Percentiles rank a stretch among this genome's conserved stretches.
phyloP scores from a whole-genome alignment of 805 yeast species.

The Saturnispora hagleri region DNA sequence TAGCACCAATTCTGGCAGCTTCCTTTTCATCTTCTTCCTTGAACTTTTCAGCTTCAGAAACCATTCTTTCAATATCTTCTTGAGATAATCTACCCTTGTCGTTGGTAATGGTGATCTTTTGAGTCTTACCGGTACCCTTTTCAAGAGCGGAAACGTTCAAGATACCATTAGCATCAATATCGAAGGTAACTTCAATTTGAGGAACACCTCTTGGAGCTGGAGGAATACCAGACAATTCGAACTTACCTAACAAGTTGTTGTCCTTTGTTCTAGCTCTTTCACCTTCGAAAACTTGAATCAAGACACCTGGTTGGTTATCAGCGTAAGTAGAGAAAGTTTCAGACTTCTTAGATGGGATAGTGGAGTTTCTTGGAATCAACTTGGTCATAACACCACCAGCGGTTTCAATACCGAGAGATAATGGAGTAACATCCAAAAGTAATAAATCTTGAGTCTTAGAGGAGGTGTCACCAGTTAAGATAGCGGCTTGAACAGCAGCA shows the following conservation, averaged over 20 bases:
- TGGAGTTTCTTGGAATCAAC: constrained; percentile 65
- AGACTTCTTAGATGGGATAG: constrained; percentile 67
- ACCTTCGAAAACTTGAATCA: constrained; percentile 72
- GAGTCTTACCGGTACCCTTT: constrained; percentile 44
- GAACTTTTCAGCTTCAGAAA: constrained; percentile 53
- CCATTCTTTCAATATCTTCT: constrained; percentile 57
- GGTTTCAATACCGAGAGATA: constrained; percentile 76
- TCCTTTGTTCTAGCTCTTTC: constrained; percentile 72
- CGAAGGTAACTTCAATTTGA: constrained; percentile 68
- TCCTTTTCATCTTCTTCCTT: constrained; percentile 55
- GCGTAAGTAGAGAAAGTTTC: constrained; percentile 75
- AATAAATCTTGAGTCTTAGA: constrained; percentile 93
- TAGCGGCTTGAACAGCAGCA: constrained; percentile 98
- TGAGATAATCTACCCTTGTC: constrained; percentile 49
- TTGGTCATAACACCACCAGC: constrained; percentile 81
- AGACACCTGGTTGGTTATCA: constrained; percentile 79
- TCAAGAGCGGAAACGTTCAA: constrained; percentile 51
- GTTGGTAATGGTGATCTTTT: constrained; percentile 40
- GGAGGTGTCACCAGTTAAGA: constrained; percentile 91
- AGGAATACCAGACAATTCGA: constrained; percentile 64
- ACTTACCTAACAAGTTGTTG: constrained; percentile 68
- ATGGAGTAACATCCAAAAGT: constrained; percentile 92
- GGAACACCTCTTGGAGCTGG: constrained; percentile 74
- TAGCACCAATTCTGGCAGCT: constrained; percentile 83
- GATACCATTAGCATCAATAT: constrained; percentile 74